Evolutionary conservation across 352 stramenopile species (phyloP).

Genomic region (Phytophthora europaea): DNA sequence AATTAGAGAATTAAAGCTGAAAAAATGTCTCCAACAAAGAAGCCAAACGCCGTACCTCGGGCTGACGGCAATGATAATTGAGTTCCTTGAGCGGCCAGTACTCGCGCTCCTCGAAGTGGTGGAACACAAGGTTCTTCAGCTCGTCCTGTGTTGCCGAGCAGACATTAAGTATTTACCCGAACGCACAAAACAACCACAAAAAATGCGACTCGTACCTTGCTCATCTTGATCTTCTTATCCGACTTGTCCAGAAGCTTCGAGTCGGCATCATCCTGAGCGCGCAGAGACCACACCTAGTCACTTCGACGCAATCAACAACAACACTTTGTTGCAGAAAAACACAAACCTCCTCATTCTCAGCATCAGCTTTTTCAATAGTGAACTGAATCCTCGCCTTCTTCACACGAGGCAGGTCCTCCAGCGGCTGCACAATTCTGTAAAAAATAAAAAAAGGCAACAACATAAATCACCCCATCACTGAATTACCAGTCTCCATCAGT

Average conservation of each 20-base stretch:
- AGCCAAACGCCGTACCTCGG: slow-evolving; percentile 60
- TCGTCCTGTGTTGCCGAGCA: slow-evolving; percentile 63
- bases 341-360: slow-evolving; percentile 73
- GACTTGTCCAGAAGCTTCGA: slow-evolving; percentile 70
- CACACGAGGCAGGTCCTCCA: slow-evolving; percentile 80
- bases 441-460: neutral
- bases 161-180: neutral
- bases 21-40: neutral
- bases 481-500: neutral
- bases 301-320: neutral
- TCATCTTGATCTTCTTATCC: slow-evolving; percentile 93
- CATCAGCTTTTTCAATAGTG: slow-evolving; percentile 82
- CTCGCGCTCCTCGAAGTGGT: slow-evolving; percentile 90
- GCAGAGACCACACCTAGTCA: slow-evolving; percentile 1
- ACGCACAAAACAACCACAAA: neutral
- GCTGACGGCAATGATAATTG: slow-evolving; percentile 89
- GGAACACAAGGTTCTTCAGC: slow-evolving; percentile 90
- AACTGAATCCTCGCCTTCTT: slow-evolving; percentile 88
- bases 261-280: slow-evolving; percentile 55
- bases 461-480: neutral
- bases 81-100: slow-evolving; percentile 92
- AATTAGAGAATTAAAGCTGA: neutral
- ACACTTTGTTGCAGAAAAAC: neutral
- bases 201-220: slow-evolving; percentile 59
- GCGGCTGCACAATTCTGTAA: slow-evolving; percentile 74